A percentile compares a stretch with the other conserved stretches of the same genome.
Evolutionary conservation across 177 flowering plant species (phyloP).

Genomic region (Vitis hybrid): DNA sequence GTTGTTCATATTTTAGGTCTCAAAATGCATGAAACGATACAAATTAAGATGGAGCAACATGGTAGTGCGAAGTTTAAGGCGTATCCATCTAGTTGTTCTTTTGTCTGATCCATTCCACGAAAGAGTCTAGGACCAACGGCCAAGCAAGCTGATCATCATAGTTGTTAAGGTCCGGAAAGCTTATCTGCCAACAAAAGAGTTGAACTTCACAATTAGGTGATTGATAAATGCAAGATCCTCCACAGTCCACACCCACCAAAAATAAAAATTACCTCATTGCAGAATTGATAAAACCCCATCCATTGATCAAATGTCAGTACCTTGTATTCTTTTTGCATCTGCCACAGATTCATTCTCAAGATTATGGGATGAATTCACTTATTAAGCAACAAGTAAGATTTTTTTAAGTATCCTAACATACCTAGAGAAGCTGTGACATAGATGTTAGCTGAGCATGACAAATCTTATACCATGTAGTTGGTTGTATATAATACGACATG

Average conservation of each 20-base stretch:
- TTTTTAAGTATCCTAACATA: too few relatives aligned
- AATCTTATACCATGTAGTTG: fast-evolving
- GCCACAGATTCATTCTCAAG: slow-evolving; percentile 12
- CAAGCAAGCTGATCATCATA: slow-evolving; percentile 64
- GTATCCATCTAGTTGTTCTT: slow-evolving; percentile 26
- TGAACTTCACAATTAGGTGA: neutral
- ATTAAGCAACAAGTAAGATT: too few relatives aligned
- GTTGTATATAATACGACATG: too few relatives aligned
- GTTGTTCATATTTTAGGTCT: too few relatives aligned
- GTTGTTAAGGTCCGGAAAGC: slow-evolving; percentile 59
- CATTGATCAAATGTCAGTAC: slow-evolving; percentile 83
- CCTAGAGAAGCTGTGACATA: too few relatives aligned
- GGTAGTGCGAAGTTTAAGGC: too few relatives aligned
- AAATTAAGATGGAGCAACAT: too few relatives aligned
- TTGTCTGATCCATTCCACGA: slow-evolving; percentile 68
- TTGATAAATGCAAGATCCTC: too few relatives aligned
- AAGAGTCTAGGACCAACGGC: slow-evolving; percentile 80
- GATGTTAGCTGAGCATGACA: too few relatives aligned
- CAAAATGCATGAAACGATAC: too few relatives aligned
- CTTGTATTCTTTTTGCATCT: slow-evolving; percentile 76
- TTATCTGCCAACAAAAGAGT: slow-evolving; percentile 41
- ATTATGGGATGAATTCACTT: neutral
- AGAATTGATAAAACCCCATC: slow-evolving; percentile 62
- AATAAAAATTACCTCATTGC: slow-evolving; percentile 51
- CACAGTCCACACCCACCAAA: neutral